These are phyloP conservation scores for Rubia peregrina DNA, from an alignment of 305 asterid species.

Conservation along the genomic window DNA sequence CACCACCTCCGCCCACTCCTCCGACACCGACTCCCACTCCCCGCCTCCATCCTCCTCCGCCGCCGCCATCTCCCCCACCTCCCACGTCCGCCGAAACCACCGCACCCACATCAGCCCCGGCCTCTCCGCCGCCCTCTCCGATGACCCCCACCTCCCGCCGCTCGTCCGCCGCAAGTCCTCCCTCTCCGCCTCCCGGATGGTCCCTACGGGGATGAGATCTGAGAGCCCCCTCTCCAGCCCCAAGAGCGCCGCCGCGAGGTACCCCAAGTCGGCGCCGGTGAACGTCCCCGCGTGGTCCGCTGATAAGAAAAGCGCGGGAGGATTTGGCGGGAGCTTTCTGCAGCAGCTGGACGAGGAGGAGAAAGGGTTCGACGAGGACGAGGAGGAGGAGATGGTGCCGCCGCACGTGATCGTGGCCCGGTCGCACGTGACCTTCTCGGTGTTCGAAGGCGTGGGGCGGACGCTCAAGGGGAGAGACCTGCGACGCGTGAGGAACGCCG, in stretches of 20 bases:
- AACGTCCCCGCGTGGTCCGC: conserved; percentile 62
- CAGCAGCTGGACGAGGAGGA: conserved; percentile 35
- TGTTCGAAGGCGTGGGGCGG: conserved; percentile 80
- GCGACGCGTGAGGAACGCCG: conserved; percentile 75
- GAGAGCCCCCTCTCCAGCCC: conserved; percentile 27
- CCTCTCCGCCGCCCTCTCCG: conserved; percentile 54
- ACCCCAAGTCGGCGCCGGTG: conserved; percentile 73
- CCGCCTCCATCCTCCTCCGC: conserved; percentile 21
- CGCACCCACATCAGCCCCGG: conserved; percentile 37
- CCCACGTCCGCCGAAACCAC: conserved; percentile 20
- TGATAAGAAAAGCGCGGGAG: conserved; percentile 19
- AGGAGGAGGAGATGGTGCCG: conserved; percentile 54
- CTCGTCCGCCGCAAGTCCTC: conserved; percentile 42
- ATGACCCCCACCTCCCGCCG: conserved; percentile 33
- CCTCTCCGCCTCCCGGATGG: conserved; percentile 25
- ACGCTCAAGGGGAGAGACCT: conserved; percentile 86
- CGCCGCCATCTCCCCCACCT: conserved; percentile 18
- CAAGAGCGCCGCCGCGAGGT: conserved; percentile 20
- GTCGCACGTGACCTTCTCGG: conserved; percentile 78
- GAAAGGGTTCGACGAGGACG: conserved; percentile 19
- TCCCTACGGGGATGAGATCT: conserved; percentile 24
- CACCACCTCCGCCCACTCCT: conserved; percentile 29
- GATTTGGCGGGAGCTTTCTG: conserved; percentile 15
- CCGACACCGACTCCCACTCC: conserved; percentile 26
- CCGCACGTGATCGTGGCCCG: conserved; percentile 82